Conservation (phyloP, 495 filamentous ascomycete species). For the Elaphomyces granulatus region DNA sequence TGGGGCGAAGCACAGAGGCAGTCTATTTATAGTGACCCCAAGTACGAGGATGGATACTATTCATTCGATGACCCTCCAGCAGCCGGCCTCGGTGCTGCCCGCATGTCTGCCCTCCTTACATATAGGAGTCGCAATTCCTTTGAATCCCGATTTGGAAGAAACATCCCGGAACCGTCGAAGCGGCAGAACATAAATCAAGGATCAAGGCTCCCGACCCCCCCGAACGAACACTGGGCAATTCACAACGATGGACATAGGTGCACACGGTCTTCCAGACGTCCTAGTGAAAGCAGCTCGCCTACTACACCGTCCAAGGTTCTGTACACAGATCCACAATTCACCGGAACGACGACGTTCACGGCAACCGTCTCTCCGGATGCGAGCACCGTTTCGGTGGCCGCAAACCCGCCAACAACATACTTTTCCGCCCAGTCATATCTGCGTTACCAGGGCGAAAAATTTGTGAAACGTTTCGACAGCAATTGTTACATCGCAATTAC, state of each 20-base stretch:
- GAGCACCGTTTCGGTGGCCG: constrained; percentile 9
- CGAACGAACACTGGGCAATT: constrained; percentile 78
- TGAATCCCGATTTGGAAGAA: constrained; percentile 85
- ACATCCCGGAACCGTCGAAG: constrained; percentile 71
- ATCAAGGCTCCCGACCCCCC: constrained; percentile 45
- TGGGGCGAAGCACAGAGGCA: constrained; percentile 97
- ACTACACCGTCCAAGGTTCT: constrained; percentile 17
- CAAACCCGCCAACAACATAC: constrained; percentile 57
- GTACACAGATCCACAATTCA: constrained; percentile 65
- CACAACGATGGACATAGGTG: constrained; percentile 89
- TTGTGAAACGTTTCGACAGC: constrained; percentile 90
- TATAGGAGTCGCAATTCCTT: constrained; percentile 96
- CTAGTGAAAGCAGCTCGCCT: constrained; percentile 25
- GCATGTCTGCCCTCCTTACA: constrained; percentile 91
- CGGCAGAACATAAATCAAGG: constrained; percentile 62
- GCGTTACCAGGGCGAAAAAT: constrained; percentile 94
- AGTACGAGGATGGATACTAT: constrained; percentile 97
- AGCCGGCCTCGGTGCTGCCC: constrained; percentile 80
- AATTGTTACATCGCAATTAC: constrained; percentile 99
- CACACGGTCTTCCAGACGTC: constrained; percentile 23
- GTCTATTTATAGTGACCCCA: constrained; percentile 95
- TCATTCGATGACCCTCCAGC: constrained; percentile 65
- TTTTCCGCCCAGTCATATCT: constrained; percentile 97
- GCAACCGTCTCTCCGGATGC: constrained; percentile 10
- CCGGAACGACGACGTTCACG: constrained; percentile 44